Percentiles rank a stretch among this genome's conserved stretches.
Evolutionary conservation across 352 stramenopile genomes (phyloP).

Genomic region (Pythium pectinolyticum): DNA sequence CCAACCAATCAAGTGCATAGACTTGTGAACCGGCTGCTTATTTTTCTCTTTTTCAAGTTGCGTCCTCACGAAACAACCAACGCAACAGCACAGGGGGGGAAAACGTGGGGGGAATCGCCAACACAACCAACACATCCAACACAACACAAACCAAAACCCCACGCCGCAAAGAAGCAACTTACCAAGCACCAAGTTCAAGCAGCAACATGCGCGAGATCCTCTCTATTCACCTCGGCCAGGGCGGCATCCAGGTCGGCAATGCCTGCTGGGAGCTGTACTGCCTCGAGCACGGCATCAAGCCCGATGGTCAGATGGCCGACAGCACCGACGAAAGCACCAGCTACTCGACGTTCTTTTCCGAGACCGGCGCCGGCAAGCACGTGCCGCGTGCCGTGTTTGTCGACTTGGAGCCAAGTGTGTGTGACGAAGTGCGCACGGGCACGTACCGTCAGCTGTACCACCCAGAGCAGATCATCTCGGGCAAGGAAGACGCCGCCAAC

Average conservation of each 20-base stretch:
- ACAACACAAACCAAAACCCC: too few relatives aligned
- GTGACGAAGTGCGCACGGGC: constrained; percentile 93
- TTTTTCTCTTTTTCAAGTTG: too few relatives aligned
- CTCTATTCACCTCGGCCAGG: constrained; percentile 86
- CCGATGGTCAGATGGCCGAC: constrained; percentile 94
- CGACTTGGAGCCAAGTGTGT: constrained; percentile 95
- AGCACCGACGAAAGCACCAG: constrained; percentile 92
- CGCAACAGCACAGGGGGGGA: too few relatives aligned
- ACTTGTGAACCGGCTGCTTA: too few relatives aligned
- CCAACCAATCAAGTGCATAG: too few relatives aligned
- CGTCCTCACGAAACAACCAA: too few relatives aligned
- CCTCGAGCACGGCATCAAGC: constrained; percentile 87
- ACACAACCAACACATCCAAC: too few relatives aligned
- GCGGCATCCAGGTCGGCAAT: constrained; percentile 88
- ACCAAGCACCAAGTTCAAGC: not conserved
- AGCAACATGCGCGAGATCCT: constrained; percentile 78
- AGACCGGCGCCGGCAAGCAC: constrained; percentile 90
- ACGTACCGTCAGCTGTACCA: constrained; percentile 97
- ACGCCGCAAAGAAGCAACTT: not conserved
- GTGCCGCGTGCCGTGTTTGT: constrained; percentile 95
- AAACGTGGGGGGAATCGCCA: too few relatives aligned
- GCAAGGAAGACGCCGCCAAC: constrained; percentile 94
- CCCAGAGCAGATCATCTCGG: constrained; percentile 96
- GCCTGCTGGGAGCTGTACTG: constrained; percentile 86
- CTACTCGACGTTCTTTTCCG: constrained; percentile 90